These are phyloP conservation scores for Yamadazyma taylorii DNA, from an alignment of 1,139 yeast species.

Conservation along the genomic window DNA sequence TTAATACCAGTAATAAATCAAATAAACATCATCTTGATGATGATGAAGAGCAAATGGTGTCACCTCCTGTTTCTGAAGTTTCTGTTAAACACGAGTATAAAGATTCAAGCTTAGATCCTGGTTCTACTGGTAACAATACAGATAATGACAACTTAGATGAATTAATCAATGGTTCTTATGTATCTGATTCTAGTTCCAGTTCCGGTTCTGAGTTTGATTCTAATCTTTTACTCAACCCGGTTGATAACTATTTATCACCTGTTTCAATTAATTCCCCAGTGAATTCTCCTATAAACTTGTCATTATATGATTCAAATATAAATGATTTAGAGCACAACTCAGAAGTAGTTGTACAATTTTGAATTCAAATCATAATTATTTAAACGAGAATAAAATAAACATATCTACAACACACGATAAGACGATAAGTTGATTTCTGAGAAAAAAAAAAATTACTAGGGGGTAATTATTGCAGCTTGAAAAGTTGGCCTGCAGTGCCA, in stretches of 20 bases:
- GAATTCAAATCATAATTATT: no score
- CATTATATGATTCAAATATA: constrained; percentile 22
- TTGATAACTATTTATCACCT: constrained; percentile 38
- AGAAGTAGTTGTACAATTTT: constrained; percentile 43
- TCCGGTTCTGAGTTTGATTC: constrained; percentile 2
- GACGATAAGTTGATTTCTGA: constrained; percentile 1
- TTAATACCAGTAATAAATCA: not conserved
- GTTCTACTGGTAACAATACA: not conserved
- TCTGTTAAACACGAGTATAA: constrained; percentile 2
- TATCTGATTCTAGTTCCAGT: constrained; percentile 1
- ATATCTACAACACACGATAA: not conserved
- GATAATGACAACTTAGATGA: not conserved
- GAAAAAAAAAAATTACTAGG: not conserved
- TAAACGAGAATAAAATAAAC: not conserved
- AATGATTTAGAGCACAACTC: constrained; percentile 54
- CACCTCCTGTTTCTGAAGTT: constrained; percentile 2
- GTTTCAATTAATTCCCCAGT: constrained; percentile 45
- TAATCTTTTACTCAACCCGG: constrained; percentile 11
- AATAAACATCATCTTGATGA: constrained; percentile 1
- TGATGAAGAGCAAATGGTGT: not conserved
- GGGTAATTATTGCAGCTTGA: constrained; percentile 1
- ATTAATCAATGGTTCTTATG: not conserved
- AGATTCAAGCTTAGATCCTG: not conserved
- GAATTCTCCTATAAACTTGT: constrained; percentile 44
- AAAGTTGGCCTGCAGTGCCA: constrained; percentile 21